Conservation (phyloP, 148 eudicot genomes). For the Chenopodium suecicum region DNA sequence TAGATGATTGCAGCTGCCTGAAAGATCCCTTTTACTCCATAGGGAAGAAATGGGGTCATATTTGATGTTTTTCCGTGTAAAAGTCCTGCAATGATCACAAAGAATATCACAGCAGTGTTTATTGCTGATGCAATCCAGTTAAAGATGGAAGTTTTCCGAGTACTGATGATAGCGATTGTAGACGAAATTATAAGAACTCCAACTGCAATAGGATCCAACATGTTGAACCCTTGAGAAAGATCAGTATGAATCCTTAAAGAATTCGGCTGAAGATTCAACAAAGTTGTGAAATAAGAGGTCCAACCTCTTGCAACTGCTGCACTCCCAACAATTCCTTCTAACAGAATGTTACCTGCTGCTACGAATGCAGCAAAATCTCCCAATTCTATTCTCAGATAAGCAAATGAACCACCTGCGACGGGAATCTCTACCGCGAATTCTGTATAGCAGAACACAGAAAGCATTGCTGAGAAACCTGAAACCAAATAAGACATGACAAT, state of each 20-base stretch:
- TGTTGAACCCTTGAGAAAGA: conserved; percentile 44
- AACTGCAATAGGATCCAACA: conserved; percentile 68
- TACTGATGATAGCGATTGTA: conserved; percentile 45
- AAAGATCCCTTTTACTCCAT: conserved; percentile 53
- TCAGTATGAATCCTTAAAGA: conserved; percentile 45
- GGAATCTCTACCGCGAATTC: conserved; percentile 84
- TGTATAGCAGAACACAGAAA: conserved; percentile 79
- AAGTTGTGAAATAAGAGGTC: conserved; percentile 72
- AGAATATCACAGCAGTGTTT: conserved; percentile 40
- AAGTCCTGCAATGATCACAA: conserved; percentile 63
- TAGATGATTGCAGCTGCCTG: conserved; percentile 64
- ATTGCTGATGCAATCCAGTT: conserved; percentile 62
- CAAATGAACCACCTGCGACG: conserved; percentile 63
- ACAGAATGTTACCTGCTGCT: conserved; percentile 62
- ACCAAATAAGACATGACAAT: conserved; percentile 59
- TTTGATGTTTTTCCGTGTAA: conserved; percentile 42
- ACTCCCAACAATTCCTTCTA: conserved; percentile 52
- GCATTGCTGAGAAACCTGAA: conserved; percentile 77
- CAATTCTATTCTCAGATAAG: conserved; percentile 60
- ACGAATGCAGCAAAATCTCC: conserved; percentile 72
- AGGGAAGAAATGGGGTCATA: conserved; percentile 51
- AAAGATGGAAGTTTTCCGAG: conserved; percentile 45
- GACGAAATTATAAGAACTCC: conserved; percentile 32
- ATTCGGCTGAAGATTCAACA: conserved; percentile 46
- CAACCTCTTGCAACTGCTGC: conserved; percentile 72